Base-by-base conservation (phyloP, 805 yeast genomes). In the Lachancea nothofagi region DNA sequence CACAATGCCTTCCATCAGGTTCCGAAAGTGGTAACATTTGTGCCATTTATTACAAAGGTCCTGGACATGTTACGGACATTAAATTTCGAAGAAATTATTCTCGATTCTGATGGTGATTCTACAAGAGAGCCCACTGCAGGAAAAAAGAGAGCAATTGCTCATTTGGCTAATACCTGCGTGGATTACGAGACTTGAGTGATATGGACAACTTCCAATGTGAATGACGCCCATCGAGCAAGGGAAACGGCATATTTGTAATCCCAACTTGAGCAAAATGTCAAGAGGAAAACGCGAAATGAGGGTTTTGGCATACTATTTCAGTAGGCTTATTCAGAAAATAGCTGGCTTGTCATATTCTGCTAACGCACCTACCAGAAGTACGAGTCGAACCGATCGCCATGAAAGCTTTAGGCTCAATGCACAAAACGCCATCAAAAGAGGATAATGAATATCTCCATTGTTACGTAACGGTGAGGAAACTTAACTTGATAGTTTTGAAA, bases 361-460 rank as follows among this genome's bases (percentile, higher is more conserved):
- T 12, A 42, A 40, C n/a, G 43, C 42, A 15, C 24, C 33, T 4
- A 35, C 25, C 2, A 23, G 33, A 33, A 44, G 3, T 10, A 29
- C 14, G 17, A 28, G 40, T 44, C 5, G 33, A 44, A 17, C 44
- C 36, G 18, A 13, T 44, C 12, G 46, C 39, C 20, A 38, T 44
- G 3, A 45, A 41, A 20, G 10, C 38, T 1, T 45, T 45, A 34
- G 49, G 47, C 7, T 49, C 49, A 15, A 20, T 36, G 24, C 32
- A 36, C 33, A 25, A 36, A 9, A 17, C 26, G 18, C 22, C 33
- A n/a, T 19, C 28, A 38, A 46, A 7, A 14, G 44, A 9, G 43
- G 35, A 28, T 32, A 36, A 7, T 48, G 46, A 40, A 44, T 33
- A 2, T 43, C 25, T 29, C 41, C 39, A 22, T 24, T 44, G 9